phyloP scores from a whole-genome alignment of 805 yeast genomes.

The Saccharomycopsis microspora region DNA sequence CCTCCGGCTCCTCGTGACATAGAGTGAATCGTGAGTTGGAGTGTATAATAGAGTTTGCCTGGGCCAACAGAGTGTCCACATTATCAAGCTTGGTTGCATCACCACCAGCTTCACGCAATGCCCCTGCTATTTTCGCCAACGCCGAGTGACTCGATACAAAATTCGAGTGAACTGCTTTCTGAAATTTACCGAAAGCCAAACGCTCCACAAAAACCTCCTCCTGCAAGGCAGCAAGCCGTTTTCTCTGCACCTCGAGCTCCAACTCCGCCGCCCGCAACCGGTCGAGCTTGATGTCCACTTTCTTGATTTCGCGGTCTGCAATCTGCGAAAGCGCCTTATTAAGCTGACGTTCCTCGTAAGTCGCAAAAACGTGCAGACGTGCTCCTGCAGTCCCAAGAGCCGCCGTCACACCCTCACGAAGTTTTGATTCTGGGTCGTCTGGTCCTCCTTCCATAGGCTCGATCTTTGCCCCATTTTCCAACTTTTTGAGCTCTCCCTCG shows the following conservation, averaged over 20 bases:
- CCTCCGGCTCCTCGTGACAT: slow-evolving; percentile 7
- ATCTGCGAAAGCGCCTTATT: slow-evolving; percentile 44
- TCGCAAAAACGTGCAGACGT: slow-evolving; percentile 68
- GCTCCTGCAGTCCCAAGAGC: slow-evolving; percentile 72
- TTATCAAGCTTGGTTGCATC: slow-evolving; percentile 5
- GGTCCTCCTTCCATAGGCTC: background rate
- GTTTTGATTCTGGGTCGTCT: slow-evolving; percentile 14
- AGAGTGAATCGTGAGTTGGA: slow-evolving; percentile 3
- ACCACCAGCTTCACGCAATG: slow-evolving; percentile 28
- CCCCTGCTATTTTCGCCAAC: slow-evolving; percentile 32
- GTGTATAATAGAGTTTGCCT: slow-evolving; percentile 2
- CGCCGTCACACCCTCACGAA: slow-evolving; percentile 53
- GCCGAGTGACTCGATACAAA: too few relatives aligned
- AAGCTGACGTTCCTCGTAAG: slow-evolving; percentile 72
- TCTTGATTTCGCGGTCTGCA: slow-evolving; percentile 49
- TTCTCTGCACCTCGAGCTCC: slow-evolving; percentile 54
- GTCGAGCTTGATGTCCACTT: slow-evolving; percentile 51
- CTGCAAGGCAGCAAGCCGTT: slow-evolving; percentile 46
- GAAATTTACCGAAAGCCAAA: slow-evolving; percentile 50
- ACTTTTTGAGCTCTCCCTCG: slow-evolving; percentile 2
- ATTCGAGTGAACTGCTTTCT: slow-evolving; percentile 19
- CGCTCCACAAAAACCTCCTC: slow-evolving; percentile 58
- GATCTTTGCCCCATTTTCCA: slow-evolving; percentile 14
- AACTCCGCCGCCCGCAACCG: slow-evolving; percentile 53
- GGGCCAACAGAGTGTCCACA: background rate